Evolutionary conservation across 2,329 filamentous ascomycete species (phyloP).

Genomic region (Alternaria longipes): DNA sequence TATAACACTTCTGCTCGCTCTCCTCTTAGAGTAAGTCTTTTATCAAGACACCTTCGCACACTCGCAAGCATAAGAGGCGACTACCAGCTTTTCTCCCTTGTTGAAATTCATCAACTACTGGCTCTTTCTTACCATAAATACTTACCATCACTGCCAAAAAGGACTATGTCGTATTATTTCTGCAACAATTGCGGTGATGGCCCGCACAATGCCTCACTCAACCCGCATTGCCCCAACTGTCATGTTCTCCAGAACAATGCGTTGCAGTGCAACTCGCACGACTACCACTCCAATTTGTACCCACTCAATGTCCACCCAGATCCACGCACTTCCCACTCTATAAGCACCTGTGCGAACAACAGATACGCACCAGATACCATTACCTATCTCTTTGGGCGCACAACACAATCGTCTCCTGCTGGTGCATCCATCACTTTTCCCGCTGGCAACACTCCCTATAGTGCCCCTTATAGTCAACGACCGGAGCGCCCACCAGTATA

Average conservation of each 20-base stretch:
- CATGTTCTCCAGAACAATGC: background rate
- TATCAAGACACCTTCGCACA: background rate
- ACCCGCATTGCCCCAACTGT: background rate
- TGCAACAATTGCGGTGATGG: conserved; percentile 10
- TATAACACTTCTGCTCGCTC: background rate
- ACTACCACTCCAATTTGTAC: background rate
- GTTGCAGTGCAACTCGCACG: background rate
- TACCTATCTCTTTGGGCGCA: background rate
- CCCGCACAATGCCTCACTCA: background rate
- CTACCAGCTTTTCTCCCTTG: too few species aligned
- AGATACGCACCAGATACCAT: background rate
- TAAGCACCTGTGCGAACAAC: background rate
- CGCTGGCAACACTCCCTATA: background rate
- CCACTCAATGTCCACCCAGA: background rate
- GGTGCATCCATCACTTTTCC: background rate
- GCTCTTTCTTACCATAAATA: background rate
- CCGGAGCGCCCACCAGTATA: background rate
- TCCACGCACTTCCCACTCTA: background rate
- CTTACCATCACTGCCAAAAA: background rate
- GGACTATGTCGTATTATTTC: background rate
- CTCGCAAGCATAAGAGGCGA: too few species aligned
- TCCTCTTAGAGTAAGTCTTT: background rate
- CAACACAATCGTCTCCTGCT: background rate
- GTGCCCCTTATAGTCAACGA: background rate
- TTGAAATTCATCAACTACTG: too few species aligned